Evolutionary conservation across 2,329 filamentous ascomycete species (phyloP), one percentile per base, ranked within the genome.

Genomic region (Gnomoniopsis sp.): DNA sequence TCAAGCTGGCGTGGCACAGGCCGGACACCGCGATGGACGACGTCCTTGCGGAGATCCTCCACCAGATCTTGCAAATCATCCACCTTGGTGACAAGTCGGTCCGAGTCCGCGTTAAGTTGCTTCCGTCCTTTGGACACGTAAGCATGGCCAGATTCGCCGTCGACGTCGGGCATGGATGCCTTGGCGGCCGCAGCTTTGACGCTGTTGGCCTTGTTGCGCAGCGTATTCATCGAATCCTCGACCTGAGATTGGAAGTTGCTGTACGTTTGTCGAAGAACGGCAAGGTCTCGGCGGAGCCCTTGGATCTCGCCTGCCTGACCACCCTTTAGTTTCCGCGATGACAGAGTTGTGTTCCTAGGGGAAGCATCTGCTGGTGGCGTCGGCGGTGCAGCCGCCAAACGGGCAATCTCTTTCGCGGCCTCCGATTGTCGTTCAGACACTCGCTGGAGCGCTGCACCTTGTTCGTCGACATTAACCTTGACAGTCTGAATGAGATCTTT

Each of bases 31-130:
- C 95, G 90, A 59, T 87, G 82, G 49, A 99, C 95, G 49, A 99
- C 95, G 69, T 99, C 95, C 77, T 99, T 98, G 62, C 95, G 91
- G 47, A 99, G 83, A 70, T 99, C 95, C 73, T 99, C 95, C 21
- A 99, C 91, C 56, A 95, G 80, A 72, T 99, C 95, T 75, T 98
- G 95, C n/a, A 99, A 82, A 69, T 98, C 93, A 70, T 99, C 95
- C 12, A 99, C 95, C 69, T 91, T 89, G 65, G 86, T 88, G 65
- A 99, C 93, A 58, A 99, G 87, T 63, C 87, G 88, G 72, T 98
- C 93, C 0, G 91, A 96, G 70, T 98, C 93, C 26, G 88, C 81
- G 53, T 88, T 90, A 61, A 99, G 85, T 60, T 88, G 84, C 74
- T 96, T 96, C 72, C 96, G 96, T 51, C 93, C 93, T 38, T 81